Base-by-base conservation (phyloP, 164 flowering plant genomes). In the Protea cynaroides region DNA sequence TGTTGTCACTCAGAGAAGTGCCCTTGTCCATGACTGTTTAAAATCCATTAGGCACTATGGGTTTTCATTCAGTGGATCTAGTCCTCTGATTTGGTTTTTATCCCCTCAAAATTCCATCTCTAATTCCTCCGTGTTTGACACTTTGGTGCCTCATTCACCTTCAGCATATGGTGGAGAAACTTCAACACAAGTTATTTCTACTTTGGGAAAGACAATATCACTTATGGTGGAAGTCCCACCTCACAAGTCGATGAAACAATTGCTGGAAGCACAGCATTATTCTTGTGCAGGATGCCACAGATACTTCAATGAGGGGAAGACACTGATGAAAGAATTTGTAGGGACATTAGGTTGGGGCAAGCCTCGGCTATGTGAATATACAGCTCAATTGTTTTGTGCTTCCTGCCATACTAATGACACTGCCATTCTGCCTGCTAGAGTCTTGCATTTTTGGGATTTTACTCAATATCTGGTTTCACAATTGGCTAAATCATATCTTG, bases 361-460 rank as follows among this genome's bases (percentile, higher is more conserved):
- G 61, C 97, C 93, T 75, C 84, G 98, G 56, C 82, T 84, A 64
- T 94, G 98, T 76, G 96, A 87, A 74, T 94, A 94, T 71, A 89
- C 90, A 34, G 89, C 91, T 69, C 98, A 94, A 67, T 73, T 94
- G 68, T 90, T 85, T 72, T 94, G 98, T 73, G 77, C 92, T 58
- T 81, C 85, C 4, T 94, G 97, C 75, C 98, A 94, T 79, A 80
- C 87, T 46, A 94, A 88, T 84, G 97, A 91, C 1, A 84, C 83
- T 60, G 91, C 97, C 53, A 86, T 94, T 51, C 71, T 94, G 66
- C 98, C 98, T 21, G 92, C 97, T 43, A 87, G 86, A 78, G 97
- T 89, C 44, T 80, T 94, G 77, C 96, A 91, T 79, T 70, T 72
- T 50, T 94, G 98, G 98, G 97, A 94, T 78, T 94, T 91, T 72